Conservation (phyloP, 208 protist species). For the Blastocrithidia nonstop region DNA sequence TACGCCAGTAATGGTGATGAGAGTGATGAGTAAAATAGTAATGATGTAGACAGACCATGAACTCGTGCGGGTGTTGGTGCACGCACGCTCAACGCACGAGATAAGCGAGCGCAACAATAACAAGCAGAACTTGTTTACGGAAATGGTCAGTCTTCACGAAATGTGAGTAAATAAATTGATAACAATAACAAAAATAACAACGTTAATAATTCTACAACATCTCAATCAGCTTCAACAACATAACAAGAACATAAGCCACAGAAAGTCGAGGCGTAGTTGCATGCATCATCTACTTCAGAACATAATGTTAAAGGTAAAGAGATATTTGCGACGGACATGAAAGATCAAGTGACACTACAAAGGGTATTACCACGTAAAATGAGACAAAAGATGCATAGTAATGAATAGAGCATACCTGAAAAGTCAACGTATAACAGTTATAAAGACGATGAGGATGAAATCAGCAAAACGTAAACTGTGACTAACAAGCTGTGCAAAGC, state of each 20-base stretch:
- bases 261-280: too few species aligned
- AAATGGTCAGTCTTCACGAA: constrained; percentile 4
- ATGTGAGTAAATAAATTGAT: constrained; percentile 3
- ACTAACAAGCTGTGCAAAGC: too few species aligned
- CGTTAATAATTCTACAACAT: neutral
- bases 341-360: constrained; percentile 27
- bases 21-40: constrained; percentile 9
- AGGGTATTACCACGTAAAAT: constrained; percentile 29
- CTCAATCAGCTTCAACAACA: neutral
- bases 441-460: neutral
- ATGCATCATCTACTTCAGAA: too few species aligned
- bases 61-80: constrained; percentile 53
- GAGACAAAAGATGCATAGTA: constrained; percentile 9
- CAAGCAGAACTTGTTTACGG: constrained; percentile 51
- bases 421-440: neutral
- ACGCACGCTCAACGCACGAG: constrained; percentile 17
- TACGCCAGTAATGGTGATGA: neutral
- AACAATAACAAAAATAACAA: constrained; percentile 4
- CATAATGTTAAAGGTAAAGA: constrained; percentile 7
- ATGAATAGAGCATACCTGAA: constrained; percentile 2
- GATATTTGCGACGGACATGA: constrained; percentile 13
- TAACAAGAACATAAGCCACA: too few species aligned
- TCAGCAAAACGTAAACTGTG: too few species aligned
- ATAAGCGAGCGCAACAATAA: constrained; percentile 38
- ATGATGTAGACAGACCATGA: constrained; percentile 26